Conservation (phyloP, 2,329 filamentous ascomycete species). For the Epicoccum sorghinum region DNA sequence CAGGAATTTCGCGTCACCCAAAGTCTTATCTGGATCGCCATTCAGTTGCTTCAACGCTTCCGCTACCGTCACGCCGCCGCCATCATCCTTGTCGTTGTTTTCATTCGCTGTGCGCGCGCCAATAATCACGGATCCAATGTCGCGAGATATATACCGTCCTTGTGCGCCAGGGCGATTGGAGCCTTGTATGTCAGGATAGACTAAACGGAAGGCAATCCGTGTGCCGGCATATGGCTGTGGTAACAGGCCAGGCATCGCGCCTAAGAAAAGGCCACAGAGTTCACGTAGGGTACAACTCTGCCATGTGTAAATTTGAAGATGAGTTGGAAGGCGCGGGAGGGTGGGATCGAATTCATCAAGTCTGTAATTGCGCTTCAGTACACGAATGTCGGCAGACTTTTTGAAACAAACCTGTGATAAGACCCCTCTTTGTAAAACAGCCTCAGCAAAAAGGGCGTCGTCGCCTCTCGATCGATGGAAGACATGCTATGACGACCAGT, state of each 20-base stretch:
- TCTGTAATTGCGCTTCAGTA: constrained; percentile 49
- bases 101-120: constrained; percentile 50
- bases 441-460: constrained; percentile 82
- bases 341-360: constrained; percentile 69
- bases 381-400: too few species aligned
- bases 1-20: constrained; percentile 79
- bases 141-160: constrained; percentile 75
- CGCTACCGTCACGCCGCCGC: constrained; percentile 24
- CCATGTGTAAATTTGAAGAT: constrained; percentile 87
- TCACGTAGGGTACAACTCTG: constrained; percentile 79
- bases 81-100: constrained; percentile 23
- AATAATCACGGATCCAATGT: constrained; percentile 82
- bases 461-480: constrained; percentile 69
- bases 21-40: constrained; percentile 72
- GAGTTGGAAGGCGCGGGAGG: constrained; percentile 64
- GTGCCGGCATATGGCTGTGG: constrained; percentile 79
- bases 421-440: constrained; percentile 79
- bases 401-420: constrained; percentile 68
- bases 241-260: constrained; percentile 70
- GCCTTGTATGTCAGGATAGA: constrained; percentile 75
- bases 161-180: constrained; percentile 51
- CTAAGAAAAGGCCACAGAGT: constrained; percentile 76
- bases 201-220: constrained; percentile 82
- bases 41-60: constrained; percentile 54
- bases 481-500: constrained; percentile 37